Evolutionary conservation across 2,329 filamentous ascomycete species (phyloP).

Genomic region (Colletotrichum sp.): DNA sequence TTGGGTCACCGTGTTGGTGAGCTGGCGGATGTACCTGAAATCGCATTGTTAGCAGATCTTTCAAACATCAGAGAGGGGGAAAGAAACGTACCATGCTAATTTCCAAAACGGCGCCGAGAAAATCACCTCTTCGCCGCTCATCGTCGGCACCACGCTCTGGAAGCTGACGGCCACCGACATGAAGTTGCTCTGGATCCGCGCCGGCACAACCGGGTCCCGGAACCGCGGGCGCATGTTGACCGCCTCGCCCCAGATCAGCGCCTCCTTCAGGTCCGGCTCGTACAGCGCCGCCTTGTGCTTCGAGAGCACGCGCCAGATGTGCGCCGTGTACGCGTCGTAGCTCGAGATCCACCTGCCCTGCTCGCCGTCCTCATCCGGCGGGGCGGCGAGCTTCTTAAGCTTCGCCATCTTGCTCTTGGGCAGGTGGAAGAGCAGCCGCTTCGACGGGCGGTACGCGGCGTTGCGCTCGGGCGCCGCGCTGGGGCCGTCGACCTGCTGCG

Average conservation of each 20-base stretch:
- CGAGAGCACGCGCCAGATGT: constrained; percentile 43
- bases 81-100: constrained; percentile 34
- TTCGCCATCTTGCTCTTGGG: constrained; percentile 45
- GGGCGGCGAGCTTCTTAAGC: constrained; percentile 39
- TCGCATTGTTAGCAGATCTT: background rate
- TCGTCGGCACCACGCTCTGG: constrained; percentile 29
- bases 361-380: constrained; percentile 33
- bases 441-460: constrained; percentile 27
- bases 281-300: constrained; percentile 38
- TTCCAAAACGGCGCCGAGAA: constrained; percentile 36
- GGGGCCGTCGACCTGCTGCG: constrained; percentile 35
- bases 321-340: constrained; percentile 46
- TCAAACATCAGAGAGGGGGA: background rate
- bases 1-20: constrained; percentile 40
- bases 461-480: constrained; percentile 28
- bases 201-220: constrained; percentile 33
- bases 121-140: constrained; percentile 36
- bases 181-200: constrained; percentile 39
- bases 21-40: constrained; percentile 7
- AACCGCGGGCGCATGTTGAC: constrained; percentile 44
- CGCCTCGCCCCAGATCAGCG: constrained; percentile 38
- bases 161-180: constrained; percentile 31
- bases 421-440: constrained; percentile 44
- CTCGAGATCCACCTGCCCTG: constrained; percentile 43
- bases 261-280: constrained; percentile 30